Evolutionary conservation across 441 rosid species (phyloP).

Genomic region (Erysimum pusillum): DNA sequence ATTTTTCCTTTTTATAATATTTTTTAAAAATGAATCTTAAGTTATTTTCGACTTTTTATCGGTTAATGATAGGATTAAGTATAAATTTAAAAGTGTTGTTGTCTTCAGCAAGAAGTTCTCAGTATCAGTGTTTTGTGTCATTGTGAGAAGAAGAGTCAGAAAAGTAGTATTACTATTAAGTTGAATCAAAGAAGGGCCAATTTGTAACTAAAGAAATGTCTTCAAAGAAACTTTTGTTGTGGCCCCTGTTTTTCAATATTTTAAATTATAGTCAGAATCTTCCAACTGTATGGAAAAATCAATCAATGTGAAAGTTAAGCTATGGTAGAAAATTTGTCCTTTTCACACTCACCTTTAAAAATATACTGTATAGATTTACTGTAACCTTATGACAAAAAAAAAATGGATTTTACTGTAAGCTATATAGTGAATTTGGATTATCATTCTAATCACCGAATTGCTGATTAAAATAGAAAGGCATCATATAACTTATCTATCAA

Average conservation of each 20-base stretch:
- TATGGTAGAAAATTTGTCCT: neutral
- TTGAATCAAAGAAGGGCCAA: neutral
- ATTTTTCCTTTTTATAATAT: neutral
- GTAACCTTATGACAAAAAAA: too few species aligned
- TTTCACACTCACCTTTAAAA: slow-evolving; percentile 1
- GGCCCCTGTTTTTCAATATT: slow-evolving; percentile 17
- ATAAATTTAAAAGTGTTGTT: slow-evolving; percentile 7
- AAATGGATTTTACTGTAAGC: too few species aligned
- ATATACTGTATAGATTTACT: too few species aligned
- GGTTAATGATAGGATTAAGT: slow-evolving; percentile 19
- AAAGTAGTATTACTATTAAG: neutral
- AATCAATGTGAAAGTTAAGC: slow-evolving; percentile 22
- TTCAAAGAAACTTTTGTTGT: slow-evolving; percentile 18
- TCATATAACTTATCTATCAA: too few species aligned
- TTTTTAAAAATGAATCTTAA: neutral
- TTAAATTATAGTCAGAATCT: slow-evolving; percentile 11
- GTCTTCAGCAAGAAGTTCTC: neutral
- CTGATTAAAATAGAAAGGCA: neutral
- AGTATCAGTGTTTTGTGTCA: slow-evolving; percentile 6
- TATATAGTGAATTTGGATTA: too few species aligned
- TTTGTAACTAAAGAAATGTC: slow-evolving; percentile 12
- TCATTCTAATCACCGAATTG: neutral
- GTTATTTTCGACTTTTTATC: slow-evolving; percentile 26
- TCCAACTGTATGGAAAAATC: slow-evolving; percentile 5
- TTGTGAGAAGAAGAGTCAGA: neutral